A percentile compares a stretch with the other conserved stretches of the same genome.
phyloP scores from a whole-genome alignment of 2,329 filamentous ascomycete genomes.

The Colletotrichum ledebouriae region DNA sequence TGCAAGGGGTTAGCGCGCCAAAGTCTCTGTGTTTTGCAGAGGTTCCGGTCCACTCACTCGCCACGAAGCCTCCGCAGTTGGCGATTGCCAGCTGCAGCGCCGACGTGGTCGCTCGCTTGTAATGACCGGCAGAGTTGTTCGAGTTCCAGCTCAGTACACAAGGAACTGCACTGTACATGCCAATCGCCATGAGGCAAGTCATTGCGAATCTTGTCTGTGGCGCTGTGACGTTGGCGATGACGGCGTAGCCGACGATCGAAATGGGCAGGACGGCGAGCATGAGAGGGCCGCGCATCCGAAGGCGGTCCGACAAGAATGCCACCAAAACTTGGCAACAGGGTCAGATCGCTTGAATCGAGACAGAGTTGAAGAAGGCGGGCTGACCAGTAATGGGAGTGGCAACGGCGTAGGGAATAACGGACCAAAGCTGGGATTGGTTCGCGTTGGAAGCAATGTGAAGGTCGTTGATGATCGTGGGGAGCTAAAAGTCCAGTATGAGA shows the following conservation, averaged over 20 bases:
- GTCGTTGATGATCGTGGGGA: slow-evolving; percentile 75
- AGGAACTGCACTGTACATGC: slow-evolving; percentile 73
- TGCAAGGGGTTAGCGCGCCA: neutral
- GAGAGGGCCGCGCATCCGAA: slow-evolving; percentile 69
- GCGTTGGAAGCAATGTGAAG: slow-evolving; percentile 65
- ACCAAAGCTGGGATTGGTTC: slow-evolving; percentile 72
- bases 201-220: slow-evolving; percentile 72
- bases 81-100: slow-evolving; percentile 76
- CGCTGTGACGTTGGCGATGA: slow-evolving; percentile 68
- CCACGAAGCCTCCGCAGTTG: slow-evolving; percentile 76
- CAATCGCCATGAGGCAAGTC: slow-evolving; percentile 77
- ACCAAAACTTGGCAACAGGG: slow-evolving; percentile 57
- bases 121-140: slow-evolving; percentile 77
- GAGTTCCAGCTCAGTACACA: slow-evolving; percentile 75
- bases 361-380: slow-evolving; percentile 21
- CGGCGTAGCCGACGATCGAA: slow-evolving; percentile 75
- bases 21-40: fast-evolving
- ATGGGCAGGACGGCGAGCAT: slow-evolving; percentile 75
- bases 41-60: slow-evolving; percentile 55
- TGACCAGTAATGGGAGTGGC: slow-evolving; percentile 67
- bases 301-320: slow-evolving; percentile 71
- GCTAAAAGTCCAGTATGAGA: slow-evolving; percentile 49
- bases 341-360: too few relatives aligned
- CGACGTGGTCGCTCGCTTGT: slow-evolving; percentile 76
- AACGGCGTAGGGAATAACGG: slow-evolving; percentile 74